Evolutionary conservation across 2,329 filamentous ascomycete species (phyloP).

Genomic region (Diaporthe sp.): DNA sequence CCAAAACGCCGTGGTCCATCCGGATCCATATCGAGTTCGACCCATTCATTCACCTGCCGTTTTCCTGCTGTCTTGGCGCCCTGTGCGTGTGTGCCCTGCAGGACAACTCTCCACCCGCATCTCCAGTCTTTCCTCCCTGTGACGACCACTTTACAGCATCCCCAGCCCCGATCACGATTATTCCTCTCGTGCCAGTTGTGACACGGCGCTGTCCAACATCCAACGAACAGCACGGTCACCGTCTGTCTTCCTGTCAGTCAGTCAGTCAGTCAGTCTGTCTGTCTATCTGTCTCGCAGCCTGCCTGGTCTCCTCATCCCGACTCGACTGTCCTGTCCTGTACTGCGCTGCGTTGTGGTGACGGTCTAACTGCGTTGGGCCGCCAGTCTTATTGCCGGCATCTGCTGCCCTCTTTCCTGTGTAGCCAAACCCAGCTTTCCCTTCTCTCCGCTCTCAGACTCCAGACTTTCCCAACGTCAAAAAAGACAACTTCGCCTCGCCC

Average conservation of each 20-base stretch:
- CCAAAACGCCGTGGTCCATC: constrained; percentile 64
- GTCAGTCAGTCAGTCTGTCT: neutral
- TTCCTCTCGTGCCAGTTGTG: constrained; percentile 15
- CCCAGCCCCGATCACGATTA: constrained; percentile 23
- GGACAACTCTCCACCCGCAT: constrained; percentile 35
- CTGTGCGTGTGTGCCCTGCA: constrained; percentile 29
- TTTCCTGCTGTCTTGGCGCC: constrained; percentile 34
- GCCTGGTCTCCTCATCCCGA: constrained; percentile 1
- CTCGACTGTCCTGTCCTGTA: neutral
- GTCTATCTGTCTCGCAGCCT: neutral
- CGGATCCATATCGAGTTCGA: constrained; percentile 49
- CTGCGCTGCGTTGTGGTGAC: constrained; percentile 5
- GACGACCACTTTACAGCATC: constrained; percentile 15
- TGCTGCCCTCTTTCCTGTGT: neutral
- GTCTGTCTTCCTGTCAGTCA: too few relatives aligned
- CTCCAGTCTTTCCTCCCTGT: constrained; percentile 41
- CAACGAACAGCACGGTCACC: too few relatives aligned
- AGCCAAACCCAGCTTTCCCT: neutral
- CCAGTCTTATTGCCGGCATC: constrained; percentile 27
- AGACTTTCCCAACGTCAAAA: constrained; percentile 9
- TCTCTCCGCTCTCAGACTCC: neutral
- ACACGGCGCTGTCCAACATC: neutral
- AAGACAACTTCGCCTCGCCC: neutral
- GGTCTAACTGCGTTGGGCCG: constrained; percentile 26
- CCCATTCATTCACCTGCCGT: constrained; percentile 38